These are phyloP conservation scores for Intubia oerlemansii DNA, from an alignment of 2,329 filamentous ascomycete genomes.

Conservation along the genomic window DNA sequence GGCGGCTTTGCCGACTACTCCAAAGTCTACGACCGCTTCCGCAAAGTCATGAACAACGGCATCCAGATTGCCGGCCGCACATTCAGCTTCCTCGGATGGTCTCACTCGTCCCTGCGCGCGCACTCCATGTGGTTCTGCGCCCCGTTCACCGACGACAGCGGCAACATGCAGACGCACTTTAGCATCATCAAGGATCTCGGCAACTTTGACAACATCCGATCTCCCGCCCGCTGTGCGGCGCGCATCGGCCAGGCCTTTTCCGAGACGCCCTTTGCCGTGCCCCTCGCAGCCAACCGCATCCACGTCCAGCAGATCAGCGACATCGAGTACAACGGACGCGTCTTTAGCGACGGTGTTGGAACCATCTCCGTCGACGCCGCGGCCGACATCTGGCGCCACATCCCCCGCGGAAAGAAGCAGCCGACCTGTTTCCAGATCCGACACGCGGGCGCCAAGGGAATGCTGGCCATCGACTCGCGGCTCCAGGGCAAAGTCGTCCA, in stretches of 20 bases:
- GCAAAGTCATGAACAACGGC: constrained; percentile 30
- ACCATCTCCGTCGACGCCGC: constrained; percentile 43
- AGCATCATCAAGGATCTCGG: constrained; percentile 27
- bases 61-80: constrained; percentile 40
- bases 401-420: constrained; percentile 23
- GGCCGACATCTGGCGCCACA: constrained; percentile 32
- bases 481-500: constrained; percentile 35
- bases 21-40: constrained; percentile 36
- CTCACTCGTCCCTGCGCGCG: constrained; percentile 52
- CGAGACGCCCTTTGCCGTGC: constrained; percentile 45
- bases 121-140: constrained; percentile 47
- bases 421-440: constrained; percentile 58
- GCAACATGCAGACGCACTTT: constrained; percentile 15
- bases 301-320: constrained; percentile 20
- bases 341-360: constrained; percentile 66
- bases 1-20: constrained; percentile 29
- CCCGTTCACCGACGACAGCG: constrained; percentile 18
- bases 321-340: constrained; percentile 26
- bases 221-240: constrained; percentile 34
- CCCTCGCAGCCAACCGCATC: constrained; percentile 19
- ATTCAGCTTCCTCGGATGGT: constrained; percentile 55
- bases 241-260: constrained; percentile 50
- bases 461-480: constrained; percentile 47
- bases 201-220: constrained; percentile 25
- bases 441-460: constrained; percentile 54